These are phyloP conservation scores for Axilococcus clingmanii DNA, from an alignment of 139 green algal genomes.

Conservation along the genomic window DNA sequence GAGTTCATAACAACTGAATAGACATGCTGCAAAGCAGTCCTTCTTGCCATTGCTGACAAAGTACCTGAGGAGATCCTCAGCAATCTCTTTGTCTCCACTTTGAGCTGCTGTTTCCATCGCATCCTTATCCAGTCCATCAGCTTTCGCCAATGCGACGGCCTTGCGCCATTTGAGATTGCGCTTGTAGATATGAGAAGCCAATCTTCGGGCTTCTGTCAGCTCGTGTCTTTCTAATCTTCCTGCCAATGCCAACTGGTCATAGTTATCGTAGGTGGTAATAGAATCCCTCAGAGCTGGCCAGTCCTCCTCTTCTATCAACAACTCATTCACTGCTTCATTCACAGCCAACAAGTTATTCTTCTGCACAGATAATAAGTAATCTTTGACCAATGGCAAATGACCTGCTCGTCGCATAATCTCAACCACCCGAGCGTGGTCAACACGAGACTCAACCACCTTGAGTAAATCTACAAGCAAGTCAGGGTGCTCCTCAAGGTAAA, in stretches of 20 bases:
- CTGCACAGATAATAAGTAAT: conserved; percentile 84
- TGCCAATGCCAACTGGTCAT: conserved; percentile 74
- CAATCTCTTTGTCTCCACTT: conserved; percentile 61
- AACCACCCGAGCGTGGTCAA: conserved; percentile 92
- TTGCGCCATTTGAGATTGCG: conserved; percentile 80
- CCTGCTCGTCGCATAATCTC: conserved; percentile 76
- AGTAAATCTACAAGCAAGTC: conserved; percentile 92
- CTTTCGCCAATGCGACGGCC: conserved; percentile 78
- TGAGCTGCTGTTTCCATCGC: conserved; percentile 91
- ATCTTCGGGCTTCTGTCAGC: conserved; percentile 91
- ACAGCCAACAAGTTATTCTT: conserved; percentile 78
- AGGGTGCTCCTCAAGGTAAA: conserved; percentile 97
- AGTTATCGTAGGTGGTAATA: conserved; percentile 96
- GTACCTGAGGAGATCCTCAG: conserved; percentile 87
- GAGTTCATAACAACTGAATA: conserved; percentile 98
- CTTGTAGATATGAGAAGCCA: conserved; percentile 89
- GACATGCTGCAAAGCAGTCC: conserved; percentile 94
- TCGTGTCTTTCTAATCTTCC: conserved; percentile 85
- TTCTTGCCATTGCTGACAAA: conserved; percentile 70
- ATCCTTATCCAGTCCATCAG: conserved; percentile 77
- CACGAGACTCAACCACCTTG: conserved; percentile 75
- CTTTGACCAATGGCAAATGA: conserved; percentile 89
- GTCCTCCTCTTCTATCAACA: conserved; percentile 97
- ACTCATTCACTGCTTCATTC: conserved; percentile 89
- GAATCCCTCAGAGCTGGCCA: conserved; percentile 51